Evolutionary conservation across 352 stramenopile species (phyloP).

Genomic region (Pythium aphanidermatum): DNA sequence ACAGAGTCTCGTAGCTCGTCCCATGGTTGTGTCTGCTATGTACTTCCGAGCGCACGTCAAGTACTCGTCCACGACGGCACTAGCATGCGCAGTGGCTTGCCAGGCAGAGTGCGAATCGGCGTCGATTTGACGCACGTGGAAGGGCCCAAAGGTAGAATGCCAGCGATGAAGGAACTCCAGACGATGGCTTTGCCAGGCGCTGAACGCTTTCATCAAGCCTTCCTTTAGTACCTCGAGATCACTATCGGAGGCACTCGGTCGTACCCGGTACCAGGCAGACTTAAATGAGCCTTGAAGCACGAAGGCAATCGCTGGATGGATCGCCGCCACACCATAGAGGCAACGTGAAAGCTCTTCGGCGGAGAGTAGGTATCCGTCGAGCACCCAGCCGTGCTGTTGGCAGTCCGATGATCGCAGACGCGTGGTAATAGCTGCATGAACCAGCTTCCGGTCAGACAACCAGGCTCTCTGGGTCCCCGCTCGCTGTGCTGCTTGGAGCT

Average conservation of each 20-base stretch:
- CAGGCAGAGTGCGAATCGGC: slow-evolving; percentile 34
- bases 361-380: slow-evolving; percentile 44
- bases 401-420: slow-evolving; percentile 57
- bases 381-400: slow-evolving; percentile 47
- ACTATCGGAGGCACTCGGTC: not conserved
- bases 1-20: slow-evolving; percentile 13
- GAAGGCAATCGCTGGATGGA: slow-evolving; percentile 48
- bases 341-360: slow-evolving; percentile 27
- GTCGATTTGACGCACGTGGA: slow-evolving; percentile 43
- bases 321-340: not conserved
- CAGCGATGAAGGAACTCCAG: slow-evolving; percentile 44
- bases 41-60: slow-evolving; percentile 8
- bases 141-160: slow-evolving; percentile 35
- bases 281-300: slow-evolving; percentile 34
- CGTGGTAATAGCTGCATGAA: slow-evolving; percentile 31
- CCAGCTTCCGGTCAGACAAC: slow-evolving; percentile 14
- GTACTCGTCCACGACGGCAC: slow-evolving; percentile 24
- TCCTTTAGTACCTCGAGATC: not conserved
- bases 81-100: slow-evolving; percentile 26
- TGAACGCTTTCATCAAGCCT: slow-evolving; percentile 23
- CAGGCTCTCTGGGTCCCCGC: slow-evolving; percentile 4
- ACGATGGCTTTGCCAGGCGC: slow-evolving; percentile 34
- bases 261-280: slow-evolving; percentile 19
- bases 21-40: slow-evolving; percentile 24
- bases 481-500: slow-evolving; percentile 8